Base-by-base conservation (phyloP, 2,329 filamentous ascomycete genomes). In the Colletotrichum coccodes region DNA sequence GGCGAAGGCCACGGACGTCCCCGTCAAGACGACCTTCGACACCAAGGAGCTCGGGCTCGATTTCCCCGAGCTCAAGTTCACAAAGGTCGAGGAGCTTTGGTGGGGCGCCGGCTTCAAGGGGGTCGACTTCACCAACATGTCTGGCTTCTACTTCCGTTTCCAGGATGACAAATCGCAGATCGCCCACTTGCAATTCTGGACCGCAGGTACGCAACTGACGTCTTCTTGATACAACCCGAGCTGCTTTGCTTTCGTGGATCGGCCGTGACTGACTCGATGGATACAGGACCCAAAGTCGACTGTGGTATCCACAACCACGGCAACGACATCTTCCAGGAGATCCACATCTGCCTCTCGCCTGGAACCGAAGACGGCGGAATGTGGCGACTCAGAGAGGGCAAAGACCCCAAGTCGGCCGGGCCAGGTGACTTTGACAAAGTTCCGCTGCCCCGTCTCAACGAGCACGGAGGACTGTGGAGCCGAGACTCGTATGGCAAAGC, bases 141-240 rank as follows among this genome's bases (percentile, higher is more conserved):
- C 52, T 54, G 53, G 65, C 9, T 59, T 60, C 18, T 44, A 36
- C 26, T 68, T 60, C 44, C 44, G 61, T 5, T 49, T 54, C 46
- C 47, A 36, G 5, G 26, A 32, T n/a, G 65, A 50, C n/a, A 36
- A 46, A 4, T 46, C 26, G 5, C 26, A 32, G 11, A 34, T 46
- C 16, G 28, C n/a, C 4, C 28, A 30, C 21, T 23, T 58, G n/a
- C 40, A 36, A 11, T 26, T 23, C 28, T 34, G 38, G 26, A 46
- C 54, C 6, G 40, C 14, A 21, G 14, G 54, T n/a, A 6, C 46
- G 54, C 46, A 8, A 23, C 8, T 6, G 6, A 30, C 11, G 26
- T 42, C 3, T 6, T 57, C 6, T 16, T 9, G 11, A 30, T 11
- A 42, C 14, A 9, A n/a, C n/a, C n/a, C n/a, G n/a, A 6, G 26